Conservation (phyloP, 2,329 filamentous ascomycete genomes). For the Talaromyces sp. region DNA sequence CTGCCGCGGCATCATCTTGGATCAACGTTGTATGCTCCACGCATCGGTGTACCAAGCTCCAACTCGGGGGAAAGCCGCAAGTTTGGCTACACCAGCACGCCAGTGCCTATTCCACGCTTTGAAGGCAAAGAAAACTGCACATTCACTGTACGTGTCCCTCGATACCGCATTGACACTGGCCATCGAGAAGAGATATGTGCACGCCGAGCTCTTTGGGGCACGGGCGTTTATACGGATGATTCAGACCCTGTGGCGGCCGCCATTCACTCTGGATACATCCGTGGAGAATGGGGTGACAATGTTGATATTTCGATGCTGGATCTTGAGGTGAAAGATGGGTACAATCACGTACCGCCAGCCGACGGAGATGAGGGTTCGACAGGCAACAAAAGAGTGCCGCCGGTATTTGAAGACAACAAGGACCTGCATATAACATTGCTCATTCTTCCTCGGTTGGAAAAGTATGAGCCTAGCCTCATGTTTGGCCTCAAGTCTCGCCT, state of each 20-base stretch:
- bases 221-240: slow-evolving; percentile 92
- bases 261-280: slow-evolving; percentile 89
- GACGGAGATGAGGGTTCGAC: slow-evolving; percentile 11
- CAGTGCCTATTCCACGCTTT: slow-evolving; percentile 71
- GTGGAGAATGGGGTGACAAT: slow-evolving; percentile 78
- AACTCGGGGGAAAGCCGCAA: slow-evolving; percentile 47
- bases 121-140: slow-evolving; percentile 81
- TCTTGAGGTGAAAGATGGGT: slow-evolving; percentile 46
- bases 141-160: slow-evolving; percentile 80
- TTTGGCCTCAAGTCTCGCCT: slow-evolving; percentile 78
- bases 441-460: slow-evolving; percentile 72
- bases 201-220: slow-evolving; percentile 81
- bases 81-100: slow-evolving; percentile 56
- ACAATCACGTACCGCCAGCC: slow-evolving; percentile 33
- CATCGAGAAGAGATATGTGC: slow-evolving; percentile 79
- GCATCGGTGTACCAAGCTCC: slow-evolving; percentile 48
- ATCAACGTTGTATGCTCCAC: slow-evolving; percentile 73
- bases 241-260: slow-evolving; percentile 89
- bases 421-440: slow-evolving; percentile 85
- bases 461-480: slow-evolving; percentile 69
- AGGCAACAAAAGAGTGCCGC: slow-evolving; percentile 28
- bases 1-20: slow-evolving; percentile 76
- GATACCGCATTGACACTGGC: slow-evolving; percentile 65
- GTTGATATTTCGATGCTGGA: slow-evolving; percentile 66
- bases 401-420: slow-evolving; percentile 57